Conservation (phyloP, 495 filamentous ascomycete species). For the Aspergillus asperescens region DNA sequence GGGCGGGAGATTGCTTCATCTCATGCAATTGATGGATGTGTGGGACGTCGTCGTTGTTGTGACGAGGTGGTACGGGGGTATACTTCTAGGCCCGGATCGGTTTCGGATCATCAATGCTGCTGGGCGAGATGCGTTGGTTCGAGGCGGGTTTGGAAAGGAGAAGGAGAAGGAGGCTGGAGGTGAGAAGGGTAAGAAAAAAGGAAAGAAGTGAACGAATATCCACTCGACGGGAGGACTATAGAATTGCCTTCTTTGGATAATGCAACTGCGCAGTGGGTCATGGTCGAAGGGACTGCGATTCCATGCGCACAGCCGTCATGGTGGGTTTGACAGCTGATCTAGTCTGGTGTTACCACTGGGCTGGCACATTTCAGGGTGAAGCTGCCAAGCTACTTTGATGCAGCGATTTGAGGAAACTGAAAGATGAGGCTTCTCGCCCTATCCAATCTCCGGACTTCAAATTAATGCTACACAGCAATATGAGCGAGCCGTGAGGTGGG, state of each 20-base stretch:
- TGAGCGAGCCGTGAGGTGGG: no score
- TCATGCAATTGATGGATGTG: constrained; percentile 92
- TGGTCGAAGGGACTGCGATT: not conserved
- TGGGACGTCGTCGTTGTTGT: constrained; percentile 94
- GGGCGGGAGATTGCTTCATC: constrained; percentile 73
- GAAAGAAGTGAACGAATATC: constrained; percentile 45
- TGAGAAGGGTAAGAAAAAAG: constrained; percentile 53
- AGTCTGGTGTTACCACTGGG: no score
- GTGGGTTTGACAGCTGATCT: no score
- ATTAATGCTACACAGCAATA: no score
- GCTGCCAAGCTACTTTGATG: no score
- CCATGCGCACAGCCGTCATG: not conserved
- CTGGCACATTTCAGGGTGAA: no score
- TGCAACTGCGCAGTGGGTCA: not conserved
- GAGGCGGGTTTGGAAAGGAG: constrained; percentile 57
- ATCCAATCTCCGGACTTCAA: no score
- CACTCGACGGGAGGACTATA: no score
- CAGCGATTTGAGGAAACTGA: no score
- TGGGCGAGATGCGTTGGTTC: constrained; percentile 78
- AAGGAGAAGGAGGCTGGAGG: constrained; percentile 39
- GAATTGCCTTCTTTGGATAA: no score
- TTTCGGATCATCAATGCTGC: constrained; percentile 85
- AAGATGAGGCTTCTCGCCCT: no score
- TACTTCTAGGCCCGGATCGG: constrained; percentile 78
- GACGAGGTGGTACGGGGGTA: constrained; percentile 89